Percentiles rank a stretch among this genome's conserved stretches.
phyloP scores from a whole-genome alignment of 2,329 filamentous ascomycete species.

The Claviceps humidiphila region DNA sequence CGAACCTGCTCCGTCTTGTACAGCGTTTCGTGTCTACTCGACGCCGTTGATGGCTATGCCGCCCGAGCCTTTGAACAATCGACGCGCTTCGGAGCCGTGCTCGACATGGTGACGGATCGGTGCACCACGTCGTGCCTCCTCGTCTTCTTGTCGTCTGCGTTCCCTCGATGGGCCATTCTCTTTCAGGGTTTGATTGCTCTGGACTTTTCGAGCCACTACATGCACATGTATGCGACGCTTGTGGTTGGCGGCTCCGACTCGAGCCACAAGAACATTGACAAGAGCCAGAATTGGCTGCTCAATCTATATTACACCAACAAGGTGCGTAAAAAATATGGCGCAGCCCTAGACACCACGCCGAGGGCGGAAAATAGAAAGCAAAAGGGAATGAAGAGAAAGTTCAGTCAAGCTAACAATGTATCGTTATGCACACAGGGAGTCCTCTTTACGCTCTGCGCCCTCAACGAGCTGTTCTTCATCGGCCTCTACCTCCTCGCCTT shows the following conservation, averaged over 20 bases:
- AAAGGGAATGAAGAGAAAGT: neutral
- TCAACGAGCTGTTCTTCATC: constrained; percentile 98
- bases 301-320: constrained; percentile 97
- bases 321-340: constrained; percentile 41
- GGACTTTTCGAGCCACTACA: constrained; percentile 92
- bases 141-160: constrained; percentile 88
- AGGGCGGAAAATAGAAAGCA: too few species aligned
- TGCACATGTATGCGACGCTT: constrained; percentile 96
- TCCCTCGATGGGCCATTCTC: constrained; percentile 83
- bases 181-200: constrained; percentile 90
- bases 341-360: too few species aligned
- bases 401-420: neutral
- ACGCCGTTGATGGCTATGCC: constrained; percentile 90
- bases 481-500: constrained; percentile 96
- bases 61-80: constrained; percentile 71
- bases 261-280: constrained; percentile 89
- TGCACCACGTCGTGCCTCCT: constrained; percentile 93
- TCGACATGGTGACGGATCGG: constrained; percentile 98
- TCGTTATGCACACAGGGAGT: constrained; percentile 47
- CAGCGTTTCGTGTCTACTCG: constrained; percentile 85
- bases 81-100: constrained; percentile 86
- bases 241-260: constrained; percentile 69
- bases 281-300: constrained; percentile 74
- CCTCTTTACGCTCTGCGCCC: constrained; percentile 75
- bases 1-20: constrained; percentile 86